These are phyloP conservation scores for Penicillium alfredii DNA, from an alignment of 495 filamentous ascomycete species.

Conservation along the genomic window DNA sequence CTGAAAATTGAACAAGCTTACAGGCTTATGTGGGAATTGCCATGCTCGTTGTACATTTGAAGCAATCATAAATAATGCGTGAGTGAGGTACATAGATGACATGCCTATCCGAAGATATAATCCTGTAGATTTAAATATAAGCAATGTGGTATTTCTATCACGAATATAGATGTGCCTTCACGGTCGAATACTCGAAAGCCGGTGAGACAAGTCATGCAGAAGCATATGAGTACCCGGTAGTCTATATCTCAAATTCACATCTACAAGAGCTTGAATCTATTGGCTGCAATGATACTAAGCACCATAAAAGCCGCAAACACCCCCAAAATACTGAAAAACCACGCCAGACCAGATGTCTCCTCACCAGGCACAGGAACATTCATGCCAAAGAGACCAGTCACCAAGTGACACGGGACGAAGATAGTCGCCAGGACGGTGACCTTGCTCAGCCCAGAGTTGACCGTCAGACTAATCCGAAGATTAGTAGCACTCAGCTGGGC, in stretches of 20 bases:
- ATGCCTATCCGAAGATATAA: no score
- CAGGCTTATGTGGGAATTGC: no score
- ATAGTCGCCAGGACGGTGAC: conserved; percentile 91
- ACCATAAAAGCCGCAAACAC: conserved; percentile 53
- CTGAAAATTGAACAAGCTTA: no score
- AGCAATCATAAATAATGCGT: no score
- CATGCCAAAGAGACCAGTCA: conserved; percentile 93
- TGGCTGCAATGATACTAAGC: conserved; percentile 37
- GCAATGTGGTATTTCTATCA: no score
- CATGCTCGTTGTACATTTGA: no score
- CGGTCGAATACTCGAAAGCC: no score
- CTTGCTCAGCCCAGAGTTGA: conserved; percentile 75
- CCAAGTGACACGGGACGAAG: conserved; percentile 84
- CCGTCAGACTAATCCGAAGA: conserved; percentile 65
- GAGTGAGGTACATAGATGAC: no score
- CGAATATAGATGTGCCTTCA: no score
- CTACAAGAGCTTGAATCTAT: conserved; percentile 24
- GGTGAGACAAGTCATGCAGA: no score
- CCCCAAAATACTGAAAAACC: conserved; percentile 75
- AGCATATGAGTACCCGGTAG: no score
- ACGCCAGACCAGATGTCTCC: conserved; percentile 45
- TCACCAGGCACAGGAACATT: conserved; percentile 78
- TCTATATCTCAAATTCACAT: no score
- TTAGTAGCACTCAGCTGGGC: conserved; percentile 85
- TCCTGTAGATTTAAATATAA: background rate